Conservation (phyloP, 139 green algal species). For the Micractinium sp. region DNA sequence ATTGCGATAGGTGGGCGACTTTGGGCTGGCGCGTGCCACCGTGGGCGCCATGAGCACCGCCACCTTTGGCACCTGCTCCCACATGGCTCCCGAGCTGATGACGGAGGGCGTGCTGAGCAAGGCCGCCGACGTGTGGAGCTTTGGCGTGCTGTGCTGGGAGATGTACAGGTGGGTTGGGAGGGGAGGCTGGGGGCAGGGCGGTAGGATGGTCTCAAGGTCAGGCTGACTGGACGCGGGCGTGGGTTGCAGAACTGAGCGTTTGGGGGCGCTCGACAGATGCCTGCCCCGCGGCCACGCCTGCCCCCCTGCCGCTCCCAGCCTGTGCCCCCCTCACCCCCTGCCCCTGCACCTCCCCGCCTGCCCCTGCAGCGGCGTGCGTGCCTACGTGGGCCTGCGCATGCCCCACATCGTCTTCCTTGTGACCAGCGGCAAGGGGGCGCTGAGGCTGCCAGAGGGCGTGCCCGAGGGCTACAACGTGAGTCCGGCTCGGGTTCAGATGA, state of each 20-base stretch:
- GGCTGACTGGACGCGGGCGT: too few relatives aligned
- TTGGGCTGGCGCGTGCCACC: conserved; percentile 61
- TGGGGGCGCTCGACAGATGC: background rate
- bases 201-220: too few relatives aligned
- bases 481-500: background rate
- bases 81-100: conserved; percentile 81
- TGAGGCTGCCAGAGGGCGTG: conserved; percentile 6
- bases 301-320: background rate
- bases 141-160: conserved; percentile 65
- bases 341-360: background rate
- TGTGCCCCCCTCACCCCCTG: background rate
- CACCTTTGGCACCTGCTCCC: conserved; percentile 63
- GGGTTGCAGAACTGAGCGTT: too few relatives aligned
- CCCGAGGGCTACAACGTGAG: conserved; percentile 20
- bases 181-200: too few relatives aligned
- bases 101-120: conserved; percentile 33
- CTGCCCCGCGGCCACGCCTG: background rate
- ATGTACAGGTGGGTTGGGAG: conserved; percentile 47
- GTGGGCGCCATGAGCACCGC: conserved; percentile 34
- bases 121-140: conserved; percentile 52
- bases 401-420: conserved; percentile 33
- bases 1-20: conserved; percentile 78
- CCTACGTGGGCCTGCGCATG: conserved; percentile 20
- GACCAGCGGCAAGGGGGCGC: conserved; percentile 1
- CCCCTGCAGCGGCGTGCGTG: conserved; percentile 20